These are phyloP conservation scores for Colletotrichum lindemuthianum DNA, from an alignment of 2,329 filamentous ascomycete species.

Conservation along the genomic window DNA sequence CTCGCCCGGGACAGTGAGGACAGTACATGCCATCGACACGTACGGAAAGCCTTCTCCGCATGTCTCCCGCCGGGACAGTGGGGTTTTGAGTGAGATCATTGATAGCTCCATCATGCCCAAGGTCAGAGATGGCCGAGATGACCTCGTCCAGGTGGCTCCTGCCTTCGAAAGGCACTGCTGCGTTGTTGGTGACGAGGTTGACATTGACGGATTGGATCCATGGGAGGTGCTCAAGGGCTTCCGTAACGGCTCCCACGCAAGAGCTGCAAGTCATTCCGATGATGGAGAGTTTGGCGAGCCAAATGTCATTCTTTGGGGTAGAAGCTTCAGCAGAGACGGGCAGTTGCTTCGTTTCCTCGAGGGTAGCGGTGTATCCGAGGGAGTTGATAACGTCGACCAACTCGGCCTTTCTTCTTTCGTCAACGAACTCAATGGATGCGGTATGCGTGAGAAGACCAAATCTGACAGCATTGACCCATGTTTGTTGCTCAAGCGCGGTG, in stretches of 20 bases:
- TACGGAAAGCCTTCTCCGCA: slow-evolving; percentile 51
- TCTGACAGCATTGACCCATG: slow-evolving; percentile 59
- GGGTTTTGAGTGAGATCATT: slow-evolving; percentile 37
- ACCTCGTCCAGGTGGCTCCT: background rate
- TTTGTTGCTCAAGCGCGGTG: slow-evolving; percentile 49
- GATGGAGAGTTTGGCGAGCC: slow-evolving; percentile 15
- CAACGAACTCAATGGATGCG: slow-evolving; percentile 23
- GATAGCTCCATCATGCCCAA: slow-evolving; percentile 36
- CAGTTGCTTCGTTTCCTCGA: slow-evolving; percentile 40
- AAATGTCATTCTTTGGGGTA: background rate
- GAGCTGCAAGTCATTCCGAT: slow-evolving; percentile 35
- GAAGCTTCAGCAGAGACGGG: background rate
- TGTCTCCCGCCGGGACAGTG: background rate
- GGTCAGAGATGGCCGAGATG: slow-evolving; percentile 18
- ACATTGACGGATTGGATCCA: slow-evolving; percentile 61
- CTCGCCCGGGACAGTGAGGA: slow-evolving; percentile 54
- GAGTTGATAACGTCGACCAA: slow-evolving; percentile 25
- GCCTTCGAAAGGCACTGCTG: slow-evolving; percentile 18
- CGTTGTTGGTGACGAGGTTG: slow-evolving; percentile 36
- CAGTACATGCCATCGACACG: slow-evolving; percentile 63
- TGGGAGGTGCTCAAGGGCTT: slow-evolving; percentile 52
- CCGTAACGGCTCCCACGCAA: slow-evolving; percentile 36
- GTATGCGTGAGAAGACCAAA: slow-evolving; percentile 46
- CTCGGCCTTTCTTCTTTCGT: slow-evolving; percentile 9
- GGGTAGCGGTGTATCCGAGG: slow-evolving; percentile 25